Evolutionary conservation across 2,329 filamentous ascomycete species (phyloP), one percentile per base, ranked within the genome.

Genomic region (Aspergillus aculeatinus): DNA sequence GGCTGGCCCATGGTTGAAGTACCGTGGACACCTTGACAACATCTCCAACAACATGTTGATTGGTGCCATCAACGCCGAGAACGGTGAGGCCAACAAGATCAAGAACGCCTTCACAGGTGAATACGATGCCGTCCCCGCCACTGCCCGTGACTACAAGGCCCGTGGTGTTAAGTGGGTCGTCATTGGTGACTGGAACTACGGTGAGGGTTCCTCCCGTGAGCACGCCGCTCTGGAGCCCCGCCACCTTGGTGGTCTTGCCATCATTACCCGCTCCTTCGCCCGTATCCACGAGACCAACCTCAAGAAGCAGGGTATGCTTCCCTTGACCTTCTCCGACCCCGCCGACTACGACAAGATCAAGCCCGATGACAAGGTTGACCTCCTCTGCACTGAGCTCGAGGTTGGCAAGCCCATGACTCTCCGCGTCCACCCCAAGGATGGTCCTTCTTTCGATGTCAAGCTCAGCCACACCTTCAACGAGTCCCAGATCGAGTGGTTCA

Each of bases 301-400:
- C 84, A 99, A 99, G 91, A 99, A 99, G 89, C 95, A 99, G 87
- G 95, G 95, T 82, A 97, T 99, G 94, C 90, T 99, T 82, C 95
- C 95, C 73, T 86, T 99, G 67, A 98, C 93, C 72, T 99, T 99
- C 83, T 81, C 87, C 60, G 88, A 98, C 76, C 94, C 94, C 59
- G 94, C 89, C 77, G 95, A 99, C 80, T 99, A 99, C 80, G 95
- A 99, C 79, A 96, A 91, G 87, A 93, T 99, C 79, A 87, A 89
- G 77, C 90, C 92, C 68, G 89, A 95, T 63, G 95, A 96, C 85
- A 93, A 89, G 82, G 88, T 98, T 70, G 93, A 97, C 78, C 83
- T 99, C 62, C 81, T 92, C 73, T 89, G 87, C 85, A 97, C 94
- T 50, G 85, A 97, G 82, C 83, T 99, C 65, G 92, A 86, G 60